phyloP scores from a whole-genome alignment of 805 yeast genomes.

The Myxozyma lipomycoides region DNA sequence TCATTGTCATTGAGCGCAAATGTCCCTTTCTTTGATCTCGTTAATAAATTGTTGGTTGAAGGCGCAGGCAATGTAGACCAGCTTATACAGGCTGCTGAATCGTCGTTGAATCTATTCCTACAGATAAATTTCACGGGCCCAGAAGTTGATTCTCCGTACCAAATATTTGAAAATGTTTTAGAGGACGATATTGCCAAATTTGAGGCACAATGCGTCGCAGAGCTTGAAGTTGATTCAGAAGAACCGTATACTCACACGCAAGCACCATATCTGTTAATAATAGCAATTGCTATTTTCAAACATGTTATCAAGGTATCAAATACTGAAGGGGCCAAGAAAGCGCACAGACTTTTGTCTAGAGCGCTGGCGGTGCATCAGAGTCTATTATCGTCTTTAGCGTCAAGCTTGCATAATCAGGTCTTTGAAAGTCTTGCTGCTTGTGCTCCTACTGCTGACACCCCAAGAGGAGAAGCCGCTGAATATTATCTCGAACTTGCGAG shows the following conservation, averaged over 20 bases:
- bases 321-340: not conserved
- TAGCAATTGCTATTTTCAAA: slow-evolving; percentile 44
- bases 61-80: not conserved
- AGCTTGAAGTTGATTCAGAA: slow-evolving; percentile 61
- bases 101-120: slow-evolving; percentile 62
- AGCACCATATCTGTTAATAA: slow-evolving; percentile 45
- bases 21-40: not conserved
- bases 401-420: slow-evolving; percentile 32
- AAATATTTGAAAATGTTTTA: slow-evolving; percentile 36
- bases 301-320: slow-evolving; percentile 17
- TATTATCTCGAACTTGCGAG: slow-evolving; percentile 28
- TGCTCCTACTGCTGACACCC: slow-evolving; percentile 2
- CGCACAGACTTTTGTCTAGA: slow-evolving; percentile 37
- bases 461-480: slow-evolving; percentile 6
- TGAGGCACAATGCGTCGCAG: slow-evolving; percentile 35
- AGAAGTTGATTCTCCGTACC: slow-evolving; percentile 40
- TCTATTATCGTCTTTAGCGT: slow-evolving; percentile 31
- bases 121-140: slow-evolving; percentile 88
- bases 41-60: not conserved
- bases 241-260: slow-evolving; percentile 60
- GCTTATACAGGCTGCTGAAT: not conserved
- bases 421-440: slow-evolving; percentile 16
- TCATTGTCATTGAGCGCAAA: not conserved
- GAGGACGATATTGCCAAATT: slow-evolving; percentile 22
- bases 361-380: slow-evolving; percentile 38